Evolutionary conservation across 768 basidiomycete genomes (phyloP), one percentile per base, ranked within the genome.

Genomic region (Boletus reticuloceps): DNA sequence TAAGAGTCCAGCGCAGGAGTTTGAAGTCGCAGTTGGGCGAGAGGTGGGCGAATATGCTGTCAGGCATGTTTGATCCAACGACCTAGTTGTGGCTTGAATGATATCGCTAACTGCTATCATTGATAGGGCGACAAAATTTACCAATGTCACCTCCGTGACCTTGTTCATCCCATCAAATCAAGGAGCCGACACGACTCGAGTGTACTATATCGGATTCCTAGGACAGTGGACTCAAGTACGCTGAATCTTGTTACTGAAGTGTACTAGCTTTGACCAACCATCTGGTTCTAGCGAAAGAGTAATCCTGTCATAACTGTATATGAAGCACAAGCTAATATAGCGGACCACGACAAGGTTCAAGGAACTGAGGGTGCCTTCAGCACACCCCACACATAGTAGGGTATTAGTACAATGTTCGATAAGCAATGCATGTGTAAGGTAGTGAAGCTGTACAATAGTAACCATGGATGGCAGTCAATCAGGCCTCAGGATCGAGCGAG

Each of bases 201-300:
- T 96, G 11, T 95, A 91, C 64, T 96, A 94, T 64, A 67, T 96
- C 25, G 93, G 94, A 14, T 86, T 96, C 65, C 75, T 91, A 17
- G 94, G 94, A 3, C 80, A 83, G 34, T 92, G 88, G 86, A 82
- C 79, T 46, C 83, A 91, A 77, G 90, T 88, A 67, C n/a, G 71
- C 34, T 7, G 7, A 14, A 13, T 32, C 9, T 14, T 10, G 29
- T n/a, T 2, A 13, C 39, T 36, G 22, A n/a, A 20, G 45, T 16
- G 4, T 31, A 43, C 29, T 37, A 17, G 39, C 14, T 34, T 31
- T 42, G 17, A 52, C 36, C 17, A 32, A 16, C 36, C 16, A 25
- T 54, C 25, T 42, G 48, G 14, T 62, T 9, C 29, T 29, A 95
- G 91, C 80, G 88, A 41, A 93, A 89, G 64, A 75, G 76, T 47